Conservation (phyloP, 768 basidiomycete genomes). For the Gyrodon lividus region DNA sequence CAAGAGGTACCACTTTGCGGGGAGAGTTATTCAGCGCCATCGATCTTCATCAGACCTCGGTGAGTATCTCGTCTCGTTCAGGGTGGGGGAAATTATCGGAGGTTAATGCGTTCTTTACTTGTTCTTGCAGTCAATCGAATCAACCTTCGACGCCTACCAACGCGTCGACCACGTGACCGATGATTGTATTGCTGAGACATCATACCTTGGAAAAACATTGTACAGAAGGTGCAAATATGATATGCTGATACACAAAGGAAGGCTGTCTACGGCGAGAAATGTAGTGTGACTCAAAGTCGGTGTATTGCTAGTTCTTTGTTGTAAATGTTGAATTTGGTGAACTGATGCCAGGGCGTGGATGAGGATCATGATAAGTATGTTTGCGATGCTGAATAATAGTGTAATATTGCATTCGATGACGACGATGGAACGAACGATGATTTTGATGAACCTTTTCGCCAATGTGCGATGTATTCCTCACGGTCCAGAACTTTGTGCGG, state of each 20-base stretch:
- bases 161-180: conserved; percentile 31
- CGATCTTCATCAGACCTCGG: conserved; percentile 17
- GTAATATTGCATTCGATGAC: conserved; percentile 5
- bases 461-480: conserved; percentile 6
- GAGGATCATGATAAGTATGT: conserved; percentile 16
- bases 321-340: conserved; percentile 7
- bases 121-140: not conserved
- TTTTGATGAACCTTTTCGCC: not conserved
- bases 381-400: conserved; percentile 6
- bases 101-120: not conserved
- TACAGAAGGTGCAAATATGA: not conserved
- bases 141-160: conserved; percentile 3
- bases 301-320: conserved; percentile 1
- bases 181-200: no score
- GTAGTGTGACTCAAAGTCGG: no score
- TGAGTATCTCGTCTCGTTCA: conserved; percentile 1
- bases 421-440: conserved; percentile 1
- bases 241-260: conserved; percentile 7
- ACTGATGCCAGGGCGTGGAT: conserved; percentile 10
- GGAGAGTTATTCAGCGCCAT: conserved; percentile 74
- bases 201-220: no score
- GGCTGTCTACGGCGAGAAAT: not conserved
- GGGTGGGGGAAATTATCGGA: not conserved
- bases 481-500: conserved; percentile 10
- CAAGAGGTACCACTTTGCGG: conserved; percentile 69